Evolutionary conservation across 805 yeast species (phyloP).

Genomic region (Myxozyma neglecta): DNA sequence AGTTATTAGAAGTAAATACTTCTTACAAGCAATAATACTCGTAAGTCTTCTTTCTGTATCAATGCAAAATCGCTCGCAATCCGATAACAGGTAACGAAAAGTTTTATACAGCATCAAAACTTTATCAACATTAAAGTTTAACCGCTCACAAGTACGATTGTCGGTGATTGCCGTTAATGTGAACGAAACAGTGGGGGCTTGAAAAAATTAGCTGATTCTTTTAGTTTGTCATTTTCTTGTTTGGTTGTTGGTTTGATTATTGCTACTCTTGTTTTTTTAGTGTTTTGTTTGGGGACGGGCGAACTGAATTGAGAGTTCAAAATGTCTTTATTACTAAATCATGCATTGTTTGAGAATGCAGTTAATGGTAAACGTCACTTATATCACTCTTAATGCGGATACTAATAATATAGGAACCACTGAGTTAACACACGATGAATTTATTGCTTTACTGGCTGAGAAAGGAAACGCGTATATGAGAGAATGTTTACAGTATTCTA

Average conservation of each 20-base stretch:
- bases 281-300: not conserved
- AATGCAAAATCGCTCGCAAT: no score
- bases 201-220: no score
- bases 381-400: not conserved
- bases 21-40: no score
- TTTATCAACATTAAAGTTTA: no score
- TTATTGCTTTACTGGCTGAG: not conserved
- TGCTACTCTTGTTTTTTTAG: not conserved
- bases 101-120: no score
- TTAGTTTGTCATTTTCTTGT: no score
- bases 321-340: not conserved
- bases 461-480: slow-evolving; percentile 11
- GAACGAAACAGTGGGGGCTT: no score
- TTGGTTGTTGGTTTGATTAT: not conserved
- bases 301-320: not conserved
- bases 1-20: not conserved
- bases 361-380: not conserved
- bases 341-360: not conserved
- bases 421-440: slow-evolving; percentile 1
- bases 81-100: no score
- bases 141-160: no score
- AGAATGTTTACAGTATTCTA: slow-evolving; percentile 11
- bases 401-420: not conserved
- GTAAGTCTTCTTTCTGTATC: no score
- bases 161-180: no score